Evolutionary conservation across 2,329 filamentous ascomycete genomes (phyloP).

Genomic region (Ambrosiella cleistominuta): DNA sequence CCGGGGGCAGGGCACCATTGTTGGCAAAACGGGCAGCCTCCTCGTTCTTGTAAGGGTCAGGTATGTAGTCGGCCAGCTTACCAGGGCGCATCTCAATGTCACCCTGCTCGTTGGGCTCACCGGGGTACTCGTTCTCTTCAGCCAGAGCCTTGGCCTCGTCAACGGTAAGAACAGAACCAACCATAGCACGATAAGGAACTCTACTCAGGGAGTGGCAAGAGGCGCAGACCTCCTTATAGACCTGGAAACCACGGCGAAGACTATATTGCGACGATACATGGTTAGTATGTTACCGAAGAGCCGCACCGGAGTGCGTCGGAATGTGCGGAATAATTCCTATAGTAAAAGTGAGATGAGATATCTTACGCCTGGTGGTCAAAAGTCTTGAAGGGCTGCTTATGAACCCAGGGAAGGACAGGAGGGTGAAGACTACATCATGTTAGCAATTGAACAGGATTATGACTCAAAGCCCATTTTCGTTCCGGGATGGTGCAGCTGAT

Average conservation of each 20-base stretch:
- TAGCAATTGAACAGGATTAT: conserved; percentile 16
- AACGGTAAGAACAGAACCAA: conserved; percentile 83
- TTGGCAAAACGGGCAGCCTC: conserved; percentile 96
- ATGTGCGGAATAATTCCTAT: background rate
- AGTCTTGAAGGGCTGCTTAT: conserved; percentile 79
- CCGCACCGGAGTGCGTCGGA: conserved; percentile 5
- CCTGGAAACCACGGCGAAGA: conserved; percentile 96
- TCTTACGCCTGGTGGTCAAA: conserved; percentile 94
- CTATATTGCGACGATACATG: conserved; percentile 26
- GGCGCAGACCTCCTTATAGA: conserved; percentile 96
- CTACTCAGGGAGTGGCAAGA: conserved; percentile 93
- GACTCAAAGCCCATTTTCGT: background rate
- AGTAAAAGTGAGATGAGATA: background rate
- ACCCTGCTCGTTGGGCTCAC: conserved; percentile 92
- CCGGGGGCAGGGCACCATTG: conserved; percentile 91
- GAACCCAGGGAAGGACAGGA: conserved; percentile 88
- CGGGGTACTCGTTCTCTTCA: conserved; percentile 97
- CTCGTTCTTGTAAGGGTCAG: conserved; percentile 93
- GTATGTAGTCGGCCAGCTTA: conserved; percentile 96
- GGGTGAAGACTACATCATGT: conserved; percentile 57
- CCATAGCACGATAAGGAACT: conserved; percentile 81
- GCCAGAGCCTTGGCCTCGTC: conserved; percentile 95
- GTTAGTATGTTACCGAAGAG: background rate
- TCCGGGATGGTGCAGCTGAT: background rate
- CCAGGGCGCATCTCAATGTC: conserved; percentile 97